A percentile compares a stretch with the other conserved stretches of the same genome.
These are phyloP conservation scores for Malassezia equina DNA, from an alignment of 1,284 basidiomycete genomes.

Conservation along the genomic window DNA sequence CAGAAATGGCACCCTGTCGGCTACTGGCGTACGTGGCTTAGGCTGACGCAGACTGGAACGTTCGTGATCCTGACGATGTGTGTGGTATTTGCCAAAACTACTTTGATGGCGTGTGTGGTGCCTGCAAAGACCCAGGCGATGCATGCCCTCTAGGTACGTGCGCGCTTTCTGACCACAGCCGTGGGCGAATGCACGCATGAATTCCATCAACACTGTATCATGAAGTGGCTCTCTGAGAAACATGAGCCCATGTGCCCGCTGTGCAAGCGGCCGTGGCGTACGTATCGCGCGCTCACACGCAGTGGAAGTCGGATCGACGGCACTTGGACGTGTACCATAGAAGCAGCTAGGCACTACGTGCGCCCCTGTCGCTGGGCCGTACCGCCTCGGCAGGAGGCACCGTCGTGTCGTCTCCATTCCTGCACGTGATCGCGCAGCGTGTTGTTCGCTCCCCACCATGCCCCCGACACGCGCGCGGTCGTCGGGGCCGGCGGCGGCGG, in stretches of 20 bases:
- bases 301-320: not conserved
- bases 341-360: too few relatives aligned
- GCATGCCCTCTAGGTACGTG: conserved; percentile 14
- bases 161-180: conserved; percentile 19
- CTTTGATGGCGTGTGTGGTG: conserved; percentile 45
- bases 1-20: conserved; percentile 41
- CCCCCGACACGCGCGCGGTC: not conserved
- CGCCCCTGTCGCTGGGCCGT: too few relatives aligned
- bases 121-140: conserved; percentile 43
- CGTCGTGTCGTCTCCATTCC: too few relatives aligned
- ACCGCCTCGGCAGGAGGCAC: too few relatives aligned
- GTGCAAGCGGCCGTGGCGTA: conserved; percentile 19
- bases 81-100: conserved; percentile 48
- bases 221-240: conserved; percentile 42
- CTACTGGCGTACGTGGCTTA: conserved; percentile 37
- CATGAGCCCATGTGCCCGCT: conserved; percentile 17
- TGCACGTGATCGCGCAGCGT: conserved; percentile 5
- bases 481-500: not conserved
- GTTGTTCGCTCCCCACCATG: conserved; percentile 10
- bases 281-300: not conserved
- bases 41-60: conserved; percentile 36
- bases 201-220: conserved; percentile 47
- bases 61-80: conserved; percentile 45
- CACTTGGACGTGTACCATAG: not conserved
- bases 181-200: conserved; percentile 46